phyloP scores from a whole-genome alignment of 352 stramenopile species.

The Blastocystis sp. region DNA sequence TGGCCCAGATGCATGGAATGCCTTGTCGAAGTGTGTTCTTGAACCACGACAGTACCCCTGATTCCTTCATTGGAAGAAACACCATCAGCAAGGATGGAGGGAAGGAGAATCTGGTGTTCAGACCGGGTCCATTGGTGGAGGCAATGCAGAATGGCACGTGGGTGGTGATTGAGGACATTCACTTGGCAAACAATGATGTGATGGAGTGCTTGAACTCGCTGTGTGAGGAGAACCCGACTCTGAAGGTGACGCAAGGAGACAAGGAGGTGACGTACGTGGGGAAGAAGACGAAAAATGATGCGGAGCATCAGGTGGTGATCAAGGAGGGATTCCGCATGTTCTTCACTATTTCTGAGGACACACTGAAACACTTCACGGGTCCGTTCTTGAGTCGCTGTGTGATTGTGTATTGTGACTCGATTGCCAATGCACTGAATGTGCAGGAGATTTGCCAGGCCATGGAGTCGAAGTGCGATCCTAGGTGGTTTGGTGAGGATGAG shows the following conservation, averaged over 20 bases:
- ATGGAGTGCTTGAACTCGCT: slow-evolving; percentile 37
- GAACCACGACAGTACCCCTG: slow-evolving; percentile 14
- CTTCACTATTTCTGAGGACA: slow-evolving; percentile 2
- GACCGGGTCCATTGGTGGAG: slow-evolving; percentile 34
- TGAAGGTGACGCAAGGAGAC: background rate
- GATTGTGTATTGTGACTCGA: slow-evolving; percentile 30
- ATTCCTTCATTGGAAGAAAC: slow-evolving; percentile 9
- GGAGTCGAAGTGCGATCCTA: background rate
- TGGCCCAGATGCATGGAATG: slow-evolving; percentile 14
- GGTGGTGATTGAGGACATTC: slow-evolving; percentile 54
- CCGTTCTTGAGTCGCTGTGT: slow-evolving; percentile 42
- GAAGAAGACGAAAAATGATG: background rate
- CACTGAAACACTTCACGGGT: slow-evolving; percentile 5
- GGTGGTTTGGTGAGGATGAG: slow-evolving; percentile 4
- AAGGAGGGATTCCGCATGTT: background rate
- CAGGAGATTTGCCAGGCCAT: slow-evolving; percentile 29
- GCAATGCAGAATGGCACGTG: slow-evolving; percentile 30
- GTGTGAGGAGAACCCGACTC: background rate
- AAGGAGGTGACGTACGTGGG: background rate
- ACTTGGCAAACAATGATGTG: slow-evolving; percentile 44
- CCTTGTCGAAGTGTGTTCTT: background rate
- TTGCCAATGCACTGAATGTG: background rate
- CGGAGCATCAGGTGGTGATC: background rate
- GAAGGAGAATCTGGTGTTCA: background rate
- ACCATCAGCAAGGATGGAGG: background rate